Evolutionary conservation across 768 basidiomycete genomes (phyloP).

Genomic region (Cystofilobasidium ferigula): DNA sequence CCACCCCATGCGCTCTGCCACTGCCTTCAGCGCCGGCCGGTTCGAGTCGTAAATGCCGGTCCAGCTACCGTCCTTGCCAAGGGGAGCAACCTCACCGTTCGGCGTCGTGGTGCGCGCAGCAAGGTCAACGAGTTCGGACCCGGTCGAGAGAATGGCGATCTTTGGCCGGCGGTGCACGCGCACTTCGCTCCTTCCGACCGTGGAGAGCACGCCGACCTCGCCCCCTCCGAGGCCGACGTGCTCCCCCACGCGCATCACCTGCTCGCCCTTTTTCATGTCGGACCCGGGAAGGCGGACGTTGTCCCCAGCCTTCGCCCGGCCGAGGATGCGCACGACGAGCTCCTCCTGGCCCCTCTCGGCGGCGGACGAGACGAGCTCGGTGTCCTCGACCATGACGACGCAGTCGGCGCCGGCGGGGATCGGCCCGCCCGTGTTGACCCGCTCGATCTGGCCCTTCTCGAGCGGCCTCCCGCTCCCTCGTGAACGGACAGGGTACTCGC

Average conservation of each 20-base stretch:
- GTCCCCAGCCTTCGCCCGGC: conserved; percentile 49
- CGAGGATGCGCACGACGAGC: conserved; percentile 56
- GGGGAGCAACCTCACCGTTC: not conserved
- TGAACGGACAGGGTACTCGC: conserved; percentile 51
- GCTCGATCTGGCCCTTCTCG: conserved; percentile 49
- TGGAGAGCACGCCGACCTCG: conserved; percentile 70
- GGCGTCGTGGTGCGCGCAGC: conserved; percentile 31
- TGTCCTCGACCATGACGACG: conserved; percentile 90
- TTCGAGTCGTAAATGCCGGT: conserved; percentile 77
- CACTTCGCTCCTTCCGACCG: conserved; percentile 63
- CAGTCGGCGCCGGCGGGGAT: conserved; percentile 63
- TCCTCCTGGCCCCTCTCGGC: conserved; percentile 52
- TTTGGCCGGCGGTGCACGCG: conserved; percentile 58
- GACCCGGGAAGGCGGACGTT: conserved; percentile 65
- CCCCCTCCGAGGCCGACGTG: conserved; percentile 58
- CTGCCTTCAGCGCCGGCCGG: conserved; percentile 61
- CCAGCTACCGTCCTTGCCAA: conserved; percentile 41
- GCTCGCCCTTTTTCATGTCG: conserved; percentile 57
- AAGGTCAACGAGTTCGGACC: conserved; percentile 66
- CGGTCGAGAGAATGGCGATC: conserved; percentile 73
- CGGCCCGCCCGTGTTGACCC: conserved; percentile 78
- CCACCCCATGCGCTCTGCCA: conserved; percentile 62
- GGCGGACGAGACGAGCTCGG: conserved; percentile 48
- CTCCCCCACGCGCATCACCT: conserved; percentile 51
- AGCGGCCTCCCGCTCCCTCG: conserved; percentile 37